Conservation (phyloP, 108 stramenopile species). For the Discostella stelligeroides region DNA sequence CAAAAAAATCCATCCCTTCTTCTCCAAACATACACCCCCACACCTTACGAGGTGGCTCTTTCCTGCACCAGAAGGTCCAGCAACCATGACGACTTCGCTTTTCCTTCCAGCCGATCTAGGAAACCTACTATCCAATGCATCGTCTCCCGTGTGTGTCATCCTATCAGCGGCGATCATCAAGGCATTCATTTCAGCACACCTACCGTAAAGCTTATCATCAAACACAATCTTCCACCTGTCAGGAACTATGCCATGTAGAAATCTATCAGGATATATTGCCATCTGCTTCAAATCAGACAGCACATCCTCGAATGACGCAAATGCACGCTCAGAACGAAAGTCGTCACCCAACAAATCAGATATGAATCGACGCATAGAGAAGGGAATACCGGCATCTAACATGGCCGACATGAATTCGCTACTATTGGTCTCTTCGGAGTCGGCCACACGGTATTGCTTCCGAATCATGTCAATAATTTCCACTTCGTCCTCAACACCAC, state of each 20-base stretch:
- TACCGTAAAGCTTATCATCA: constrained; percentile 23
- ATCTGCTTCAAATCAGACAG: constrained; percentile 29
- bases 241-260: constrained; percentile 10
- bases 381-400: constrained; percentile 18
- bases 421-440: neutral
- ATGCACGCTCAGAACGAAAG: constrained; percentile 20
- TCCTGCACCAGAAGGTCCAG: constrained; percentile 21
- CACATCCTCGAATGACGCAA: constrained; percentile 23
- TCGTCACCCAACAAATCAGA: constrained; percentile 24
- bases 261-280: constrained; percentile 11
- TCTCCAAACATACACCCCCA: constrained; percentile 2
- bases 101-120: neutral
- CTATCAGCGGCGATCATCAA: constrained; percentile 18
- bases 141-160: neutral
- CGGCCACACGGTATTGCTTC: neutral
- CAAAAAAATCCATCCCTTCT: constrained; percentile 34
- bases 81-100: constrained; percentile 16
- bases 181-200: constrained; percentile 8
- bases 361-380: constrained; percentile 26
- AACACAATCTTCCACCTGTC: constrained; percentile 24
- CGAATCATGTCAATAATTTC: neutral
- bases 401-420: constrained; percentile 7
- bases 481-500: neutral
- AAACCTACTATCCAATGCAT: constrained; percentile 1
- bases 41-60: constrained; percentile 24